A percentile compares a stretch with the other conserved stretches of the same genome.
Conservation (phyloP, 805 yeast species). For the Saccharomyces kudriavzevii region DNA sequence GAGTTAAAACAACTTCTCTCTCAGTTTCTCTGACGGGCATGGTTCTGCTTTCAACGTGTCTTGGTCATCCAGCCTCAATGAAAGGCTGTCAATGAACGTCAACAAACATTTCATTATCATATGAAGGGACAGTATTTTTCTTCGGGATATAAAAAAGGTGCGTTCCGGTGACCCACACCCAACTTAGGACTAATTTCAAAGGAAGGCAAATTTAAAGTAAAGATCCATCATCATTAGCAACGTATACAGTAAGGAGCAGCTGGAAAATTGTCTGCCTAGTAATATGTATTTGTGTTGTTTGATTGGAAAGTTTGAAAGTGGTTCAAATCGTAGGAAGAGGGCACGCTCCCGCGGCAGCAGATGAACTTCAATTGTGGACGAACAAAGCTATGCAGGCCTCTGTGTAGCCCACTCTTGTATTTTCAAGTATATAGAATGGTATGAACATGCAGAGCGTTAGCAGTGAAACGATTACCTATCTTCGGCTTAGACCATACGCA, state of each 20-base stretch:
- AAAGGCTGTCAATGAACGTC: neutral
- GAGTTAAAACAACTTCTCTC: slow-evolving; percentile 51
- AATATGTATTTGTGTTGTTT: neutral
- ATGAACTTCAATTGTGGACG: neutral
- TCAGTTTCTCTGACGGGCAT: slow-evolving; percentile 67
- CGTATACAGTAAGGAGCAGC: no score
- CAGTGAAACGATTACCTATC: neutral
- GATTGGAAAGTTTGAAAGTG: neutral
- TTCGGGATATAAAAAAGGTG: neutral
- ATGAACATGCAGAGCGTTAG: neutral
- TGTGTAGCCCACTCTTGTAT: neutral
- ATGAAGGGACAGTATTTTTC: neutral
- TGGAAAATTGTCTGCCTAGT: no score
- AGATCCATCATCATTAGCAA: neutral
- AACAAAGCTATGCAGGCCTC: neutral
- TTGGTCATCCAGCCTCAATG: neutral
- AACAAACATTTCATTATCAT: neutral
- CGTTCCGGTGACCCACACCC: neutral
- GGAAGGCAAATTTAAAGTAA: no score
- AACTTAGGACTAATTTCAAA: no score
- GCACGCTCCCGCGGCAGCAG: neutral
- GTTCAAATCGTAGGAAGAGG: neutral
- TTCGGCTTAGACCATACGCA: neutral
- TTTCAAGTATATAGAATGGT: neutral
- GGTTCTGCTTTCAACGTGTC: neutral